phyloP scores from a whole-genome alignment of 768 basidiomycete species.

The Termitomyces sp. region DNA sequence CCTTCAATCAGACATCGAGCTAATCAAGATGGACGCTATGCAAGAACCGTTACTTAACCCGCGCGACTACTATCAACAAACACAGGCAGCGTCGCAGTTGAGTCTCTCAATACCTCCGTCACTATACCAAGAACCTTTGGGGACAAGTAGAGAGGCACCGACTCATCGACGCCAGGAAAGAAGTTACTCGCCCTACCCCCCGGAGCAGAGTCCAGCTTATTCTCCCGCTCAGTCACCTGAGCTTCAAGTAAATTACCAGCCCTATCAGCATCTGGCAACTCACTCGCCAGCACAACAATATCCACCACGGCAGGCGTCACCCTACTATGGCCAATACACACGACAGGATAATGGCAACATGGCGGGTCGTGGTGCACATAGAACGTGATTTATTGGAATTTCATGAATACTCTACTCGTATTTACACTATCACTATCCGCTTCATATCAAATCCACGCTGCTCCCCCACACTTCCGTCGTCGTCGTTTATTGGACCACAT shows the following conservation, averaged over 20 bases:
- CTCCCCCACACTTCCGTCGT: not conserved
- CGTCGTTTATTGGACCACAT: not conserved
- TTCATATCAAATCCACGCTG: not conserved
- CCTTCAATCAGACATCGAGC: slow-evolving; percentile 41
- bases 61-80: slow-evolving; percentile 31
- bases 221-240: slow-evolving; percentile 19
- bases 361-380: slow-evolving; percentile 38
- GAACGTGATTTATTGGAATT: slow-evolving; percentile 17
- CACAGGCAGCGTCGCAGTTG: slow-evolving; percentile 33
- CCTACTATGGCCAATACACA: slow-evolving; percentile 21
- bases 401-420: not conserved
- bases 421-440: not conserved
- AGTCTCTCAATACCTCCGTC: slow-evolving; percentile 38
- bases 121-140: slow-evolving; percentile 32
- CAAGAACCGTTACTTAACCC: slow-evolving; percentile 57
- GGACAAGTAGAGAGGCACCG: slow-evolving; percentile 53
- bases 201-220: slow-evolving; percentile 26
- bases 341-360: slow-evolving; percentile 27
- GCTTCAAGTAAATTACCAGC: slow-evolving; percentile 13
- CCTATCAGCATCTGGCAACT: slow-evolving; percentile 7
- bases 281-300: slow-evolving; percentile 17
- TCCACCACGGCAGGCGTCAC: slow-evolving; percentile 26
- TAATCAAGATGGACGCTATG: slow-evolving; percentile 54
- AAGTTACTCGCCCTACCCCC: slow-evolving; percentile 28
- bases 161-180: slow-evolving; percentile 55